Evolutionary conservation across 140 eudicot species (phyloP).

Genomic region (Stevia rebaudiana): DNA sequence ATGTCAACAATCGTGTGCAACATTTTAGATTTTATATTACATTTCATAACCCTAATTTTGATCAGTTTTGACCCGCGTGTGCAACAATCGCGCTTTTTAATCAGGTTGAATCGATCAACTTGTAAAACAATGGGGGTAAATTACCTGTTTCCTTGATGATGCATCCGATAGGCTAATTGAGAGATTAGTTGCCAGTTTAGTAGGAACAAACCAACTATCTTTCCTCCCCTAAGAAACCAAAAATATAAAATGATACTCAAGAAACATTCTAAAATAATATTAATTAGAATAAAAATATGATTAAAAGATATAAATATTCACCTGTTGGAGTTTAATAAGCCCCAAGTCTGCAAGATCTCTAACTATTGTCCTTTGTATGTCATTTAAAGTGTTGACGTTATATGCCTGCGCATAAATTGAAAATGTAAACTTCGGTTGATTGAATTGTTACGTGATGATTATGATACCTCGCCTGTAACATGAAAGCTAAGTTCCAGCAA

Average conservation of each 20-base stretch:
- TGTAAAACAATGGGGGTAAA: conserved; percentile 9
- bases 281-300: neutral
- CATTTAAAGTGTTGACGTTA: conserved; percentile 58
- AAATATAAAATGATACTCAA: conserved; percentile 13
- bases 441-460: neutral
- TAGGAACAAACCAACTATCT: conserved; percentile 96
- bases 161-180: conserved; percentile 91
- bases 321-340: conserved; percentile 93
- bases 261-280: neutral
- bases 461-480: conserved; percentile 81
- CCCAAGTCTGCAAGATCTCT: conserved; percentile 95
- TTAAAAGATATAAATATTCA: conserved; percentile 21
- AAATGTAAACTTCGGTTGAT: neutral
- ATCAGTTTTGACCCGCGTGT: no score
- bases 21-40: no score
- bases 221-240: conserved; percentile 64
- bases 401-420: conserved; percentile 55
- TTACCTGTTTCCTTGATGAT: conserved; percentile 84
- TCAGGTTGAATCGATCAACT: conserved; percentile 7
- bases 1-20: no score
- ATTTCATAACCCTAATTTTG: no score
- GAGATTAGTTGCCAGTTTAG: conserved; percentile 84
- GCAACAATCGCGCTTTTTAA: no score
- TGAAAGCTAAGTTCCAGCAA: conserved; percentile 94
- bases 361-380: conserved; percentile 57